These are phyloP conservation scores for Athelia psychrophila DNA, from an alignment of 1,284 basidiomycete genomes.

Conservation along the genomic window DNA sequence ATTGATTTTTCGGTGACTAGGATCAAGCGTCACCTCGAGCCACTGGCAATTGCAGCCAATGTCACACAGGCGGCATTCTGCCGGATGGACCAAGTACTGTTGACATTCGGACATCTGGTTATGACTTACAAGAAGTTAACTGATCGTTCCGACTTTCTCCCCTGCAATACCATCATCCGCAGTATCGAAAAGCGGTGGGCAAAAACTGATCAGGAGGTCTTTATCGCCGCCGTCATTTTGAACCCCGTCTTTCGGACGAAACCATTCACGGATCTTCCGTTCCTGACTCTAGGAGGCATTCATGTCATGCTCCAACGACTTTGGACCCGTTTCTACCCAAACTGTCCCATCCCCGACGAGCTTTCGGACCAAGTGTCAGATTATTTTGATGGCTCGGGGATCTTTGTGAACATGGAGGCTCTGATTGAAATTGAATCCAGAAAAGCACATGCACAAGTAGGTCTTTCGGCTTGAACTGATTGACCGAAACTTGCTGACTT, in stretches of 20 bases:
- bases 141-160: conserved; percentile 14
- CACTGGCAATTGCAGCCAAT: conserved; percentile 38
- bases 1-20: conserved; percentile 13
- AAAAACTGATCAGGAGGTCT: conserved; percentile 39
- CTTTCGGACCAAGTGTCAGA: neutral
- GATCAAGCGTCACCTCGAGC: conserved; percentile 29
- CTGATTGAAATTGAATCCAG: too few species aligned
- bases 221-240: conserved; percentile 36
- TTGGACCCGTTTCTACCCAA: neutral
- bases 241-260: conserved; percentile 30
- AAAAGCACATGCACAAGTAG: too few species aligned
- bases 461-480: too few species aligned
- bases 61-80: conserved; percentile 30
- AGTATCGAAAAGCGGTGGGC: conserved; percentile 39
- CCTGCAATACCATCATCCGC: conserved; percentile 19
- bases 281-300: neutral
- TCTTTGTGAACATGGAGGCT: neutral
- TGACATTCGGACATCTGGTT: conserved; percentile 31
- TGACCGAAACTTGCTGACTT: too few species aligned
- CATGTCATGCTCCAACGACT: neutral
- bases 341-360: neutral
- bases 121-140: conserved; percentile 14
- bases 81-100: conserved; percentile 33
- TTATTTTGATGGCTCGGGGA: neutral
- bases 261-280: neutral